Base-by-base conservation (phyloP, 805 yeast genomes). In the Suhomyces pyralidae region DNA sequence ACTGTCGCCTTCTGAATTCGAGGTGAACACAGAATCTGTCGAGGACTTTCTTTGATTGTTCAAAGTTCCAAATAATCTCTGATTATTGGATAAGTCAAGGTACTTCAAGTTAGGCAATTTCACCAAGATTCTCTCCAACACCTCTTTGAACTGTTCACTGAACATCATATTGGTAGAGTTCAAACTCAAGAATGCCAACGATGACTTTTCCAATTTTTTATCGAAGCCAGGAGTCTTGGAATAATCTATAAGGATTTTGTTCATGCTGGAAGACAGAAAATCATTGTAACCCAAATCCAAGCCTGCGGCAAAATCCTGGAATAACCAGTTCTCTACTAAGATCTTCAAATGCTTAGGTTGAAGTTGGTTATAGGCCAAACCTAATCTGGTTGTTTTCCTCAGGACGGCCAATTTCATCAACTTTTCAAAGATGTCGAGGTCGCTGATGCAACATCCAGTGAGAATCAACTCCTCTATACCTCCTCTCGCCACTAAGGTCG, bases 281-380 rank as follows among this genome's bases (percentile, higher is more conserved):
- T 89, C 92, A 64, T 92, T 92, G 62, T 86, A 92, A 3, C 96
- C 96, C 19, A 92, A 61, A 72, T 91, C 97, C 5, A 92, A 67
- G 3, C 97, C 97, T 57, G 83, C 64, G 5, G 84, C 78, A 25
- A 71, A 59, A 71, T 61, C 66, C 68, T 67, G 55, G 59, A 66
- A 48, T 51, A 87, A 66, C 91, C 93, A 90, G 46, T 80, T 68
- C 6, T 81, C 76, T 22, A 89, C 59, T 10, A 74, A 54, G 20
- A 80, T 68, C 54, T 75, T 74, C 32, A 86, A 66, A 53, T 90
- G 93, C n/a, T 79, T 79, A 2, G 75, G 70, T 0, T 79, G 69
- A 15, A 92, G 69, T 22, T 86, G 86, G 56, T 87, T 86, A 58
- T 84, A 83, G 0, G 97, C 96, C 44, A 90, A 70, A 0, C 97